Conservation (phyloP, 345 rosid genomes). For the Euclidium syriacum region DNA sequence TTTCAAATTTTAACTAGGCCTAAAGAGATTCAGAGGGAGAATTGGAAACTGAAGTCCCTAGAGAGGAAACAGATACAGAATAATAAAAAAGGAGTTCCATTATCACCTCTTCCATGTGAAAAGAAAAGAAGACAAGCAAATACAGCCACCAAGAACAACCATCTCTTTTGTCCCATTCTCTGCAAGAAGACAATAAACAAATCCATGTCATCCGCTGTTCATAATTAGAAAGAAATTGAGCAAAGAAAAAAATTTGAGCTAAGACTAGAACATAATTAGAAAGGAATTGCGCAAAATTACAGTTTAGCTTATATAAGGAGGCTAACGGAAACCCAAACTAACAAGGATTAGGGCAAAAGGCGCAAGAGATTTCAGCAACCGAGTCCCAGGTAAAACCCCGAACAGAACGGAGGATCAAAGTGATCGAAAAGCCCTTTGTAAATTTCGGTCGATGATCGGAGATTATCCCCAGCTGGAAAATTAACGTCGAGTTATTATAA, state of each 20-base stretch:
- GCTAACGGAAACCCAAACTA: background rate
- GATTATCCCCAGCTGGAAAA: background rate
- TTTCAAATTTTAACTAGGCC: background rate
- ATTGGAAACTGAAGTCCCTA: background rate
- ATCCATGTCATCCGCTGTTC: background rate
- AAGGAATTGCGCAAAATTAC: background rate
- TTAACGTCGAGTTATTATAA: background rate
- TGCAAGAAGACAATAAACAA: conserved; percentile 9
- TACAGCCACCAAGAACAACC: conserved; percentile 30
- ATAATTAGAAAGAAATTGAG: background rate
- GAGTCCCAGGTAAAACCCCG: background rate
- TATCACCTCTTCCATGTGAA: conserved; percentile 46
- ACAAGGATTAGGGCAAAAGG: background rate
- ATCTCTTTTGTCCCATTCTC: conserved; percentile 43
- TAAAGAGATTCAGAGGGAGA: background rate
- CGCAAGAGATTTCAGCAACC: background rate
- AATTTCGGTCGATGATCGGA: conserved; percentile 3
- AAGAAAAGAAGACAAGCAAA: conserved; percentile 28
- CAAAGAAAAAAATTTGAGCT: background rate
- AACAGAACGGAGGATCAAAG: background rate
- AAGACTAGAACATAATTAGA: background rate
- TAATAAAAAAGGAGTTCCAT: background rate
- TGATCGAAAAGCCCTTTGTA: background rate
- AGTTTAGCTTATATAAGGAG: background rate
- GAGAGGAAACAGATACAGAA: background rate